These are phyloP conservation scores for Dactylellina cionopaga DNA, from an alignment of 2,329 filamentous ascomycete species.

Conservation along the genomic window DNA sequence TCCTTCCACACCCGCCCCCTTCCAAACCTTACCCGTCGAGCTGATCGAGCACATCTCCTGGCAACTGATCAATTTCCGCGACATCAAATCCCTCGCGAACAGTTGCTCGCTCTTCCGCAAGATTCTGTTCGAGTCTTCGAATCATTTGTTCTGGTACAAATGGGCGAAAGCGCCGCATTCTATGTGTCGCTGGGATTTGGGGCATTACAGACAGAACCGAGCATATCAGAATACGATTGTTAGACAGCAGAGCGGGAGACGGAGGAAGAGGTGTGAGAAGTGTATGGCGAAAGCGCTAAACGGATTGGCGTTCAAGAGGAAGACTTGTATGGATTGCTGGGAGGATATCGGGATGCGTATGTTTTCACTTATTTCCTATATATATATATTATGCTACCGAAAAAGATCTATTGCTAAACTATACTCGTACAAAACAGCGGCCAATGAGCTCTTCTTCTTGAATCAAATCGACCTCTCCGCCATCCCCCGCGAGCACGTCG, in stretches of 20 bases:
- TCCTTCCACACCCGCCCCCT: constrained; percentile 2
- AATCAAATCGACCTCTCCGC: constrained; percentile 12
- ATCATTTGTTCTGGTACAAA: constrained; percentile 47
- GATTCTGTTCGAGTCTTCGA: constrained; percentile 36
- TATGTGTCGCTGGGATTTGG: constrained; percentile 47
- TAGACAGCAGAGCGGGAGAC: constrained; percentile 33
- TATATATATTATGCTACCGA: not conserved
- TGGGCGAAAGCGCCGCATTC: constrained; percentile 45
- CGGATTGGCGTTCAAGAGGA: constrained; percentile 35
- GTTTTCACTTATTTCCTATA: not conserved
- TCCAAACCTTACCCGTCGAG: constrained; percentile 44
- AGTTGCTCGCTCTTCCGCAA: constrained; percentile 38
- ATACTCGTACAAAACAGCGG: constrained; percentile 11
- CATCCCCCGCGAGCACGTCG: constrained; percentile 26
- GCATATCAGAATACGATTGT: constrained; percentile 49
- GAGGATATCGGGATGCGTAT: constrained; percentile 47
- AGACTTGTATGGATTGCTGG: constrained; percentile 48
- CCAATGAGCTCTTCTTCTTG: constrained; percentile 38
- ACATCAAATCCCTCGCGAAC: constrained; percentile 29
- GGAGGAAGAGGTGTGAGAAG: constrained; percentile 45
- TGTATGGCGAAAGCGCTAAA: constrained; percentile 34
- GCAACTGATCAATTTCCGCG: constrained; percentile 24
- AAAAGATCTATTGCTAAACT: not conserved
- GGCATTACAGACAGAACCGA: constrained; percentile 30
- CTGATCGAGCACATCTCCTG: constrained; percentile 35